Conservation (phyloP, 495 filamentous ascomycete species). For the Aspergillus heteromorphus region DNA sequence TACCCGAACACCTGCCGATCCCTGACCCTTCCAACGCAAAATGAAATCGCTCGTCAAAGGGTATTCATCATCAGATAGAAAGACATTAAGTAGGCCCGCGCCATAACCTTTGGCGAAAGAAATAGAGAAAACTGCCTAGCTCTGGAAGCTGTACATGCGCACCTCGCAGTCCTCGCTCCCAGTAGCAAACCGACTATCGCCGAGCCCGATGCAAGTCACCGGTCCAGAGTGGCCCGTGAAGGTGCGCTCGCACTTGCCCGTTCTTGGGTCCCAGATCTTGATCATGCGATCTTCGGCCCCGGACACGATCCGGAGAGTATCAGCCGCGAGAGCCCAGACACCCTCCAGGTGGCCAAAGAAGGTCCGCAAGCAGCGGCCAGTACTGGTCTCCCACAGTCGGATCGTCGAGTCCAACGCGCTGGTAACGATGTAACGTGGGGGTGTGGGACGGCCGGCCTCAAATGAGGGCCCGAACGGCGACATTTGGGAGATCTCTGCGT, state of each 20-base stretch:
- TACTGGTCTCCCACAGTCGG: constrained; percentile 85
- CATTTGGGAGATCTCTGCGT: constrained; percentile 36
- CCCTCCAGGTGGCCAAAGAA: constrained; percentile 97
- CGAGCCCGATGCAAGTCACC: constrained; percentile 87
- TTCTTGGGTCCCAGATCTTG: constrained; percentile 92
- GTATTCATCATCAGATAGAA: constrained; percentile 9
- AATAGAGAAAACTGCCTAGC: constrained; percentile 14
- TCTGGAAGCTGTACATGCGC: constrained; percentile 78
- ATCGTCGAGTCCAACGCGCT: constrained; percentile 87
- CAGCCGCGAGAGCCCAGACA: constrained; percentile 89
- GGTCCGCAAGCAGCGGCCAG: constrained; percentile 75
- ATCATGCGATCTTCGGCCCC: constrained; percentile 92
- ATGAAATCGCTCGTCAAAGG: background rate
- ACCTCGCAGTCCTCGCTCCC: constrained; percentile 92
- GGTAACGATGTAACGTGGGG: constrained; percentile 86
- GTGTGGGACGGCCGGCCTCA: constrained; percentile 57
- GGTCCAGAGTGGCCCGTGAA: constrained; percentile 85
- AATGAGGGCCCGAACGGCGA: constrained; percentile 54
- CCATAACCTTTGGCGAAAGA: background rate
- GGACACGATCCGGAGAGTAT: constrained; percentile 81
- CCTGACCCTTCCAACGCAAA: too few relatives aligned
- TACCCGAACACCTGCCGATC: too few relatives aligned
- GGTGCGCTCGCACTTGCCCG: constrained; percentile 84
- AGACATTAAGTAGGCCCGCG: background rate
- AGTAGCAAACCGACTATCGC: constrained; percentile 79